Conservation (phyloP, 129 eudicot genomes). For the Daucus carota region DNA sequence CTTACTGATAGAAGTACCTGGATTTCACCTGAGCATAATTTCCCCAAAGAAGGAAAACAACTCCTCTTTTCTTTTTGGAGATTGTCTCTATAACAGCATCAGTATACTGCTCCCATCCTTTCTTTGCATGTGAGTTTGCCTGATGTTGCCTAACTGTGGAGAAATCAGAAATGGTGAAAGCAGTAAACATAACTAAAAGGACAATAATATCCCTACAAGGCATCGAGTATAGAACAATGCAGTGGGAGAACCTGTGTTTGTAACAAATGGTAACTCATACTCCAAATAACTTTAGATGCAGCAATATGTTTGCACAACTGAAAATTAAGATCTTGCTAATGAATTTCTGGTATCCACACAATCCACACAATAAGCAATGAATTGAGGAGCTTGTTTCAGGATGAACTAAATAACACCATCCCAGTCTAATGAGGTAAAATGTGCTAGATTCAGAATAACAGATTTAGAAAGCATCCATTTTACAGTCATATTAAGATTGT, state of each 20-base stretch:
- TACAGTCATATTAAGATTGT: not conserved
- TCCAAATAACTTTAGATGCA: not conserved
- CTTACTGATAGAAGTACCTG: conserved; percentile 30
- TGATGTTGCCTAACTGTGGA: conserved; percentile 77
- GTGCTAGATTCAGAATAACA: not conserved
- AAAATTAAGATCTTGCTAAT: not conserved
- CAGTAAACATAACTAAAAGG: not conserved
- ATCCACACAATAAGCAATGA: not conserved
- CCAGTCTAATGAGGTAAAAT: not conserved
- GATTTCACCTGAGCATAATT: conserved; percentile 91
- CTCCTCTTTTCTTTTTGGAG: conserved; percentile 66
- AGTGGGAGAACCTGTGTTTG: not conserved
- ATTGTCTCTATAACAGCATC: conserved; percentile 82
- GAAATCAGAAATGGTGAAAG: not conserved
- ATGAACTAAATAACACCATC: not conserved
- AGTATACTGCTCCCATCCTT: conserved; percentile 95
- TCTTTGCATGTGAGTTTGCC: conserved; percentile 94
- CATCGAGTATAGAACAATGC: not conserved
- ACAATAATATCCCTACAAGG: not conserved
- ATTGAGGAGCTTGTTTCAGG: not conserved
- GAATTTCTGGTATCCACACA: not conserved
- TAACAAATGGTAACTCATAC: not conserved
- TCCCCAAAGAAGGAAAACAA: conserved; percentile 98
- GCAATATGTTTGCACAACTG: not conserved
- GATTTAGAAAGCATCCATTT: not conserved